Percentiles rank a stretch among this genome's conserved stretches.
Evolutionary conservation across 495 filamentous ascomycete species (phyloP).

Genomic region (Aspergillus mulundensis): DNA sequence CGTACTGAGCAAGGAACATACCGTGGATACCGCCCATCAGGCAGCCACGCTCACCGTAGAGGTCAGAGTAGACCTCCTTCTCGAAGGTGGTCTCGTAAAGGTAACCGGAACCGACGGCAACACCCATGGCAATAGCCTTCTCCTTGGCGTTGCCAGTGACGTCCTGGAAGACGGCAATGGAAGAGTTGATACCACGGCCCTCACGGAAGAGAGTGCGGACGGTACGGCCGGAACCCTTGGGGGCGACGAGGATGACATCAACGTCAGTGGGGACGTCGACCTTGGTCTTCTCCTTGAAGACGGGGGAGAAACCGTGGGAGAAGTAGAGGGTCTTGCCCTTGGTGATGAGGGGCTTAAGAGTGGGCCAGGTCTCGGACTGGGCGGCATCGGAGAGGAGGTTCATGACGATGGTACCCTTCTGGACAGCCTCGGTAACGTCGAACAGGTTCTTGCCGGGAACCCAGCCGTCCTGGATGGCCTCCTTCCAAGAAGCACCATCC

Average conservation of each 20-base stretch:
- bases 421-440: slow-evolving; percentile 92
- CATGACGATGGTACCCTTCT: slow-evolving; percentile 93
- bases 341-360: slow-evolving; percentile 94
- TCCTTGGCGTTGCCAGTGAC: slow-evolving; percentile 97
- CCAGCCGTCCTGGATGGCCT: slow-evolving; percentile 96
- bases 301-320: slow-evolving; percentile 99
- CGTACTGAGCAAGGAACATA: slow-evolving; percentile 99
- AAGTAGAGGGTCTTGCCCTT: slow-evolving; percentile 99
- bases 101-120: slow-evolving; percentile 94
- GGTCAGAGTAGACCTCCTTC: slow-evolving; percentile 99
- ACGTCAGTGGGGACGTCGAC: slow-evolving; percentile 93
- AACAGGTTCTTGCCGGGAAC: slow-evolving; percentile 97
- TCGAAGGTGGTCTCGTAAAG: slow-evolving; percentile 99
- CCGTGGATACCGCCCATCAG: slow-evolving; percentile 99
- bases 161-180: slow-evolving; percentile 97
- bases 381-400: slow-evolving; percentile 97
- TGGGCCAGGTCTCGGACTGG: slow-evolving; percentile 96
- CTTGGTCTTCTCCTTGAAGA: slow-evolving; percentile 99
- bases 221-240: slow-evolving; percentile 97
- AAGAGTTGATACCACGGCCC: slow-evolving; percentile 99
- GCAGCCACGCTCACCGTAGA: slow-evolving; percentile 99
- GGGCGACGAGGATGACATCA: slow-evolving; percentile 98
- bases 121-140: slow-evolving; percentile 94
- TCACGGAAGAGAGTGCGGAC: slow-evolving; percentile 97
- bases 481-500: slow-evolving; percentile 96